phyloP scores from a whole-genome alignment of 1,284 basidiomycete species.

The Porogramme epimiltina region DNA sequence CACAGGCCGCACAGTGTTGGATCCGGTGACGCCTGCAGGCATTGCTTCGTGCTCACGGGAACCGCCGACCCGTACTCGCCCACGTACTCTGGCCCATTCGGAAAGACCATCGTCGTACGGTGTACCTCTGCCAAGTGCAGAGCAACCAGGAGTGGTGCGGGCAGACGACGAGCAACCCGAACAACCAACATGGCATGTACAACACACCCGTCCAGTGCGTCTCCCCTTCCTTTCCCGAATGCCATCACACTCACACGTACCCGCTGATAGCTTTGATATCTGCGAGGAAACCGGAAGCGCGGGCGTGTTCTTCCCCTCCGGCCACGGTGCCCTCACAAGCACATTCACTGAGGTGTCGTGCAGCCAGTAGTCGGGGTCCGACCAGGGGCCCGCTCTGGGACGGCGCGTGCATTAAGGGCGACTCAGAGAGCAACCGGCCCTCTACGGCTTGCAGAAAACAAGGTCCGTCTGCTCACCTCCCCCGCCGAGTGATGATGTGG shows the following conservation, averaged over 20 bases:
- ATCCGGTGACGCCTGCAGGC: constrained; percentile 61
- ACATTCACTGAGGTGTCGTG: no score
- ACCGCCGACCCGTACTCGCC: constrained; percentile 54
- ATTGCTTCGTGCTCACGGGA: constrained; percentile 58
- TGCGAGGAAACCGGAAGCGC: constrained; percentile 59
- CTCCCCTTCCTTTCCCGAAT: not conserved
- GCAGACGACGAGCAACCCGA: constrained; percentile 43
- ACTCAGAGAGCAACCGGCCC: no score
- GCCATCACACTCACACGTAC: no score
- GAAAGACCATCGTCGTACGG: constrained; percentile 52
- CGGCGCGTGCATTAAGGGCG: no score
- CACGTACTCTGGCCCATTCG: constrained; percentile 50
- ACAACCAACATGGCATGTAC: constrained; percentile 49
- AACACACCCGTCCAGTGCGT: constrained; percentile 51
- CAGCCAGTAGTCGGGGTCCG: no score
- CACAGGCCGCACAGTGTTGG: constrained; percentile 48
- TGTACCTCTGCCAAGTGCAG: constrained; percentile 49
- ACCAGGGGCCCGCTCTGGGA: no score
- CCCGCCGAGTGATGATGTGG: no score
- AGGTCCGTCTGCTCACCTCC: no score
- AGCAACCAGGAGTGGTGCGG: constrained; percentile 58
- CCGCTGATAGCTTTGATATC: constrained; percentile 51
- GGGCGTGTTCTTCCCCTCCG: constrained; percentile 56
- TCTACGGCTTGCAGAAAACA: no score
- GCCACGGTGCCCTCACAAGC: no score